phyloP scores from a whole-genome alignment of 176 grass and related monocot species.

The Triticum timopheevii region DNA sequence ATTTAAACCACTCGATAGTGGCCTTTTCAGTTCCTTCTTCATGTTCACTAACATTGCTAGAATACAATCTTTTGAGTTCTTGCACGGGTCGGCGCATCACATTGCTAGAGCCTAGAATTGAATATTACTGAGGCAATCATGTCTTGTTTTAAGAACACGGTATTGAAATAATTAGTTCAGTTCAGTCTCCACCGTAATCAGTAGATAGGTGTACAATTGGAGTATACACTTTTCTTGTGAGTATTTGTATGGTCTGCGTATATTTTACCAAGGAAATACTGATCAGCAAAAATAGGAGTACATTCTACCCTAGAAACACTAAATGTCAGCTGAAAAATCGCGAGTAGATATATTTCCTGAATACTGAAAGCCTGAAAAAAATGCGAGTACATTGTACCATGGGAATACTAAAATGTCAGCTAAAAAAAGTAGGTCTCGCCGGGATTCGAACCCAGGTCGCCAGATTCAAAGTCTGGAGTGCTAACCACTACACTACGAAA shows the following conservation, averaged over 20 bases:
- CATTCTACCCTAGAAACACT: not conserved
- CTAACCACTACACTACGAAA: constrained; percentile 97
- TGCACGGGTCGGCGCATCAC: not conserved
- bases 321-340: not conserved
- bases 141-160: constrained; percentile 5
- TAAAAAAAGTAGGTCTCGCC: constrained; percentile 26
- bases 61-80: constrained; percentile 21
- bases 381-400: not conserved
- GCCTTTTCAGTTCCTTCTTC: not conserved
- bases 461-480: constrained; percentile 99
- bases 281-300: not conserved
- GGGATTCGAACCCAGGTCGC: constrained; percentile 99
- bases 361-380: not conserved
- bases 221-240: not conserved
- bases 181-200: constrained; percentile 1
- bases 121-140: constrained; percentile 18
- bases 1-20: not conserved
- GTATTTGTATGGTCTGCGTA: not conserved
- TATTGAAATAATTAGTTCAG: not conserved
- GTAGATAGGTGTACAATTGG: not conserved
- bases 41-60: not conserved
- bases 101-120: not conserved
- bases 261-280: not conserved
- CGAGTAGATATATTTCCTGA: not conserved
- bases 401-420: not conserved